Conservation (phyloP, 129 eudicot genomes). For the Smallanthus sonchifolius region DNA sequence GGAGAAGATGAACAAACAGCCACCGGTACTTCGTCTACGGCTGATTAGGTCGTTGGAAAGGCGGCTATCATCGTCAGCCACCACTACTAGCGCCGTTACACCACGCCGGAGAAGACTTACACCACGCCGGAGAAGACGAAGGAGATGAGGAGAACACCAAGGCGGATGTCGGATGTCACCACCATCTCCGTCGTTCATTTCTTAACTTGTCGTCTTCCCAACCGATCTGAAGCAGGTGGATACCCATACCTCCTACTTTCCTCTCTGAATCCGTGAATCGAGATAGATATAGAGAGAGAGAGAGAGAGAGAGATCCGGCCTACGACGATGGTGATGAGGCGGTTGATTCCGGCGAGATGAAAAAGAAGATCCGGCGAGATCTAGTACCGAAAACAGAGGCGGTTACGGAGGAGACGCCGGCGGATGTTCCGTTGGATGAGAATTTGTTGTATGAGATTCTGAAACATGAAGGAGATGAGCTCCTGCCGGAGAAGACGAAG, state of each 20-base stretch:
- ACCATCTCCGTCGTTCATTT: constrained; percentile 64
- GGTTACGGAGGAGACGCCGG: neutral
- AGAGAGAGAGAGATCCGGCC: constrained; percentile 21
- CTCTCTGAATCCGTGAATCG: constrained; percentile 9
- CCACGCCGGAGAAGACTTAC: too few species aligned
- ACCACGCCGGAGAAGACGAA: too few species aligned
- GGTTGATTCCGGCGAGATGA: constrained; percentile 11
- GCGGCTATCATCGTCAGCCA: too few species aligned
- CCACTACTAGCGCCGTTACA: too few species aligned
- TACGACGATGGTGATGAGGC: constrained; percentile 5
- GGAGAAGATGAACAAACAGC: too few species aligned
- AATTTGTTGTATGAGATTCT: constrained; percentile 67
- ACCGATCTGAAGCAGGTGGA: constrained; percentile 33
- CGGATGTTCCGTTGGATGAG: constrained; percentile 57
- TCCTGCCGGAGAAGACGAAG: too few species aligned
- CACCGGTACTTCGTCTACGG: too few species aligned
- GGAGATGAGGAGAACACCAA: too few species aligned
- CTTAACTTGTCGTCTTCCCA: constrained; percentile 38
- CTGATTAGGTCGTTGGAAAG: too few species aligned
- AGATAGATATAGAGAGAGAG: neutral
- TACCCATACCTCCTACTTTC: constrained; percentile 18
- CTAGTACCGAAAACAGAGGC: constrained; percentile 23
- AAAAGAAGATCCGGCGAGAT: constrained; percentile 28
- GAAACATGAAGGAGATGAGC: too few species aligned
- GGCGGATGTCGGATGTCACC: too few species aligned